Conservation (phyloP, 768 basidiomycete genomes). For the Boletus rubroflammeus region DNA sequence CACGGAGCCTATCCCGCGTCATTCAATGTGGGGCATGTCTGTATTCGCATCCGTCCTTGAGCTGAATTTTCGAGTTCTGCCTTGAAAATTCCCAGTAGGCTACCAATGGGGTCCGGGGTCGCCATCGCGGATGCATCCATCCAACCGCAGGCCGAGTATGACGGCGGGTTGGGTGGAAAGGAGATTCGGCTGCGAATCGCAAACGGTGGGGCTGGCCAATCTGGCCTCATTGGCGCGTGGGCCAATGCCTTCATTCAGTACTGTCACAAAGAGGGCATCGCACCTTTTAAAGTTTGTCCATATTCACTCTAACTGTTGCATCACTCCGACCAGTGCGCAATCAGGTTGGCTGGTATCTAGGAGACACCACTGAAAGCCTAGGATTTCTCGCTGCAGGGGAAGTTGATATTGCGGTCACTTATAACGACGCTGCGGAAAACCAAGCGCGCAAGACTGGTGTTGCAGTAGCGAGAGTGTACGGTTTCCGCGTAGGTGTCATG, state of each 20-base stretch:
- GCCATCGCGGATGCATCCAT: slow-evolving; percentile 1
- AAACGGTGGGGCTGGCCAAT: slow-evolving; percentile 52
- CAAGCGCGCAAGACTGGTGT: slow-evolving; percentile 31
- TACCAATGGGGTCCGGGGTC: slow-evolving; percentile 2
- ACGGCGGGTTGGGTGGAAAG: slow-evolving; percentile 36
- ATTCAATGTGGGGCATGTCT: slow-evolving; percentile 1
- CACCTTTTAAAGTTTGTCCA: slow-evolving; percentile 28
- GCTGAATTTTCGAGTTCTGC: not conserved
- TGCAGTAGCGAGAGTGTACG: slow-evolving; percentile 38
- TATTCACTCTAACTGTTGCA: slow-evolving; percentile 23
- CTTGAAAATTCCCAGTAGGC: not conserved
- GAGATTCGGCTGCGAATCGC: slow-evolving; percentile 43
- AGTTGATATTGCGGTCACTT: slow-evolving; percentile 51
- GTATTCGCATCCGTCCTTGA: not conserved
- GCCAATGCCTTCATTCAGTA: slow-evolving; percentile 44
- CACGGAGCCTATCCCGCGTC: slow-evolving; percentile 3
- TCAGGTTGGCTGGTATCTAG: slow-evolving; percentile 55
- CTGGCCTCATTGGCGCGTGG: slow-evolving; percentile 46
- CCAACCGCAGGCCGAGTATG: slow-evolving; percentile 33
- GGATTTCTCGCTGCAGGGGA: slow-evolving; percentile 37
- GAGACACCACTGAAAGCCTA: slow-evolving; percentile 53
- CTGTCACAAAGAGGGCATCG: slow-evolving; percentile 12
- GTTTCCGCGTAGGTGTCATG: slow-evolving; percentile 39
- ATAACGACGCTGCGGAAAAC: slow-evolving; percentile 49
- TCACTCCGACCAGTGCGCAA: not conserved